Evolutionary conservation across 257 asterid genomes (phyloP).

Genomic region (Paraleonurus japonicus): DNA sequence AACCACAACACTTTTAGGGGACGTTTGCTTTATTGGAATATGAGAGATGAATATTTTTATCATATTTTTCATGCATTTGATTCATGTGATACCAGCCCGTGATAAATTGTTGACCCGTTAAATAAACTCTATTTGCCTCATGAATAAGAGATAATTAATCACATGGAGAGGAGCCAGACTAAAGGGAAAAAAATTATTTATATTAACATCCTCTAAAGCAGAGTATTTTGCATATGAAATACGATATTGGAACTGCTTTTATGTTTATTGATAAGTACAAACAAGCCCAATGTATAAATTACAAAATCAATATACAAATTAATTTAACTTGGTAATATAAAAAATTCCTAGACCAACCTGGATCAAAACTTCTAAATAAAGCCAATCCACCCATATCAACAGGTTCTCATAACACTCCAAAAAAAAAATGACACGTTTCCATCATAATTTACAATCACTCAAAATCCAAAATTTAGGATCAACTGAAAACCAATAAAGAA

Average conservation of each 20-base stretch:
- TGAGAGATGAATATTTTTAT: too few species aligned
- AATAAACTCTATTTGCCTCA: too few species aligned
- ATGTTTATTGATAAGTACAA: not conserved
- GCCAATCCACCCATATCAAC: not conserved
- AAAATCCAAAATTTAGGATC: not conserved
- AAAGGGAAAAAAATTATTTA: too few species aligned
- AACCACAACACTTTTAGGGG: too few species aligned
- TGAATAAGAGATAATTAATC: too few species aligned
- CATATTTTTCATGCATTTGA: too few species aligned
- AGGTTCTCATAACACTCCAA: not conserved
- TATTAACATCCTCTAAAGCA: too few species aligned
- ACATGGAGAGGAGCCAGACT: too few species aligned
- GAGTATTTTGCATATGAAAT: too few species aligned
- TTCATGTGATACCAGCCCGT: too few species aligned
- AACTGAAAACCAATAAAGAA: constrained; percentile 27
- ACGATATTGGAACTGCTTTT: not conserved
- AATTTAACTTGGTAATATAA: not conserved
- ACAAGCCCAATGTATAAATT: not conserved
- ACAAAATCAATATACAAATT: not conserved
- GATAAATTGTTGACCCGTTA: too few species aligned
- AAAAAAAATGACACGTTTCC: not conserved
- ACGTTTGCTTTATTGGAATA: too few species aligned
- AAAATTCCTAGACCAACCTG: not conserved
- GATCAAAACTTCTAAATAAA: not conserved
- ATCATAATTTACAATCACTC: constrained; percentile 16